Evolutionary conservation across 2,329 filamentous ascomycete species (phyloP), one percentile per base, ranked within the genome.

Genomic region (Cercospora beticola): DNA sequence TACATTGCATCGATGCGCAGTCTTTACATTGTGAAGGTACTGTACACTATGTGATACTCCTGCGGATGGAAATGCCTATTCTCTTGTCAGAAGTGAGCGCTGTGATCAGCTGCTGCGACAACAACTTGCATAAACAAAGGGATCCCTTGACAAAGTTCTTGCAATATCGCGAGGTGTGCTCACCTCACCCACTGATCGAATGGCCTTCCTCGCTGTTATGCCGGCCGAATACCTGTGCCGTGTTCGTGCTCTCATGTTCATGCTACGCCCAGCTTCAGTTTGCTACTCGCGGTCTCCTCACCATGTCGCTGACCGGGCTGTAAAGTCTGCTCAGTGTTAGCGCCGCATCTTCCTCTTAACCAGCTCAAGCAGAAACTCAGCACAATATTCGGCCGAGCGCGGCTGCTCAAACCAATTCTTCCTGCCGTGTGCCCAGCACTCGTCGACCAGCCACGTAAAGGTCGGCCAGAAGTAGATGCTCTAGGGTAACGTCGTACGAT

Each of bases 361-460:
- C 49, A 28, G 49, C 5, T 54, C 49, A 5, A 54, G 49, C 21
- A 54, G 23, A 23, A 54, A 54, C 21, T 28, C 49, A 26, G 21
- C 23, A 28, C 49, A 54, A 28, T 28, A 28, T 54, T 23, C 21
- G 0, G 2, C 8, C 49, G 23, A 16, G 7, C 1, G 0, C 4
- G 21, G 12, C 7, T 5, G 12, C 12, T 28, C 49, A 21, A 62
- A 18, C 60, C 60, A 62, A 7, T n/a, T 3, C 16, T 40, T 54
- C 0, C 46, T 21, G 16, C 30, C 62, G 14, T n/a, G 31, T n/a
- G 3, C 10, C 26, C n/a, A 23, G 40, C 10, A 57, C 16, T 21
- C 0, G 18, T 64, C 16, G 62, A 64, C 46, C 26, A 64, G 46
- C 14, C 30, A 57, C 28, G 46, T 66, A 66, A 14, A 66, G 57